Percentiles rank a stretch among this genome's conserved stretches.
Evolutionary conservation across 2,329 filamentous ascomycete genomes (phyloP).

Genomic region (Apiospora aurea): DNA sequence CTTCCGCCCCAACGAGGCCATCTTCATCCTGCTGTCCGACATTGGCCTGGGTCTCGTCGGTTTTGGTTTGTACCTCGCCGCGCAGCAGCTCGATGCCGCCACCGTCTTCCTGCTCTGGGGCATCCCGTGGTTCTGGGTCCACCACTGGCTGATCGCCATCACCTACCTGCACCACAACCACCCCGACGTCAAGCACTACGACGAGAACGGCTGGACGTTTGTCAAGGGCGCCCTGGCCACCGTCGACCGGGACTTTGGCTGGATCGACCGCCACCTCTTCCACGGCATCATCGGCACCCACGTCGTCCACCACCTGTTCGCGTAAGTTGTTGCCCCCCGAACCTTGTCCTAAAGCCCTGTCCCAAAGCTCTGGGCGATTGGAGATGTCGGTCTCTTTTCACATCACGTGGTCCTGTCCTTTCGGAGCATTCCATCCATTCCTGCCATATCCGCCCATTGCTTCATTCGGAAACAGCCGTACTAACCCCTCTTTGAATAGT

Average conservation of each 20-base stretch:
- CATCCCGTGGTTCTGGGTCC: constrained; percentile 73
- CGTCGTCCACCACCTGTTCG: constrained; percentile 63
- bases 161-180: constrained; percentile 80
- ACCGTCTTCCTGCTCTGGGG: constrained; percentile 66
- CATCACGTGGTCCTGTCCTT: background rate
- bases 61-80: constrained; percentile 58
- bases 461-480: background rate
- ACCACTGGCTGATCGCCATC: constrained; percentile 77
- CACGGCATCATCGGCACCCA: constrained; percentile 69
- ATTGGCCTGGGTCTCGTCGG: constrained; percentile 62
- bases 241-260: constrained; percentile 70
- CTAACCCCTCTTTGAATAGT: constrained; percentile 27
- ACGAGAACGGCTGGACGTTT: constrained; percentile 66
- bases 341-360: too few species aligned
- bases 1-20: constrained; percentile 63
- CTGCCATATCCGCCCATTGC: background rate
- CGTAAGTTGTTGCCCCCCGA: constrained; percentile 40
- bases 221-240: constrained; percentile 68
- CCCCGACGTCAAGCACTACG: constrained; percentile 62
- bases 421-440: background rate
- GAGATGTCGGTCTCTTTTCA: background rate
- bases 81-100: constrained; percentile 56
- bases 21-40: constrained; percentile 65
- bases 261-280: constrained; percentile 70
- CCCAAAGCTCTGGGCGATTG: background rate